A percentile compares a stretch with the other conserved stretches of the same genome.
phyloP scores from a whole-genome alignment of 805 yeast species.

The Saccharomycopsis javanensis region DNA sequence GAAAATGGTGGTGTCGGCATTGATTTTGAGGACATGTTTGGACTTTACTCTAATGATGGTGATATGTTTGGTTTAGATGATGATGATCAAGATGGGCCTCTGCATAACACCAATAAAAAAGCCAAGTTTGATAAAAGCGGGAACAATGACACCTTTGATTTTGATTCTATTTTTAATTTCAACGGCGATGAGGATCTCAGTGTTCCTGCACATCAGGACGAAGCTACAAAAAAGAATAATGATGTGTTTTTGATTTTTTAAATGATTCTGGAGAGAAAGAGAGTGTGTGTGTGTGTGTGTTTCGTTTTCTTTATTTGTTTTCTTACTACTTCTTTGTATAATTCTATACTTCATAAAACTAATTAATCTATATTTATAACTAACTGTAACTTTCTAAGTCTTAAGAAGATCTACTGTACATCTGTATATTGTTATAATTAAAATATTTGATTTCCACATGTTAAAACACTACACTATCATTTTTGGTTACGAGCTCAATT shows the following conservation, averaged over 20 bases:
- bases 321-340: no score
- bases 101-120: not conserved
- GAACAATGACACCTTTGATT: conserved; percentile 14
- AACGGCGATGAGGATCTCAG: conserved; percentile 17
- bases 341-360: no score
- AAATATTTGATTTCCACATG: no score
- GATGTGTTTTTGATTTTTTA: not conserved
- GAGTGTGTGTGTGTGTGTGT: no score
- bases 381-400: no score
- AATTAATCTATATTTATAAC: no score
- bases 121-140: conserved; percentile 2
- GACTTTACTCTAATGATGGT: not conserved
- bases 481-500: no score
- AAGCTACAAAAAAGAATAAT: not conserved
- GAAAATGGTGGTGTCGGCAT: not conserved
- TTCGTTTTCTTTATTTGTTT: no score
- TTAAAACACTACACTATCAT: not conserved
- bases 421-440: no score
- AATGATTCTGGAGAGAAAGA: not conserved
- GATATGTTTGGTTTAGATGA: not conserved
- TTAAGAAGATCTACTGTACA: no score
- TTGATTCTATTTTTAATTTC: conserved; percentile 18
- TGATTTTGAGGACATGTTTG: conserved; percentile 1
- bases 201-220: not conserved
- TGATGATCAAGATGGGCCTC: not conserved